Evolutionary conservation across 805 yeast genomes (phyloP), one percentile per base, ranked within the genome.

Genomic region (Nakazawaea sp.): DNA sequence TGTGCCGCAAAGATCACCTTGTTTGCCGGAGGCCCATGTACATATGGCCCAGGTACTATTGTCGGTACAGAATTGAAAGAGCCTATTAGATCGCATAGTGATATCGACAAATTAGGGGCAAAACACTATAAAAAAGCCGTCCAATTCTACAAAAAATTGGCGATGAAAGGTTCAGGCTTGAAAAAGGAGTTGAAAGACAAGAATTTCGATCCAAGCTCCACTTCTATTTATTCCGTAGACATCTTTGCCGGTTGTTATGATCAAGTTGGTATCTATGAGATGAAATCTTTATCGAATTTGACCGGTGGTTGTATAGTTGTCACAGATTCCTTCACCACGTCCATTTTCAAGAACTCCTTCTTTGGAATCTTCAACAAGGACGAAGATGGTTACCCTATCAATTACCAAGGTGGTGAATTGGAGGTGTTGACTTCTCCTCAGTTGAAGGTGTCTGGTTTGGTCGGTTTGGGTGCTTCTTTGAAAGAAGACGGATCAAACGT

Each of bases 31-130:
- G 99, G 98, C 45, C 95, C 96, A 33, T 81, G 96, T 57, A 92
- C 98, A 32, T 78, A 83, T 54, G 83, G 82, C 32, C 97, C 99
- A 10, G 99, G 99, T 50, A 66, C 85, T 56, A 87, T 92, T 47
- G 99, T 92, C 20, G 86, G 90, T 31, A 78, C 81, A 18, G 92
- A 88, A 58, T 72, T 92, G 57, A 84, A 85, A 56, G 98, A 92
- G 61, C 96, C 98, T 33, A 83, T 92, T 50, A 78, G 99, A 68
- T 92, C 98, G 7, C 99, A 92, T 62, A 86, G 84, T 53, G 98
- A 92, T 58, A 85, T 92, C 47, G 97, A 92, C 58, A 80, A 88
- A 47, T 97, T 90, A 51, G 61, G 72, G 34, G 95, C 96, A 39
- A 81, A 81, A 53, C 95, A 88, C 57, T 85, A 78, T 64, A 81